Evolutionary conservation across 768 basidiomycete genomes (phyloP).

Genomic region (Udeniomyces megalosporus): DNA sequence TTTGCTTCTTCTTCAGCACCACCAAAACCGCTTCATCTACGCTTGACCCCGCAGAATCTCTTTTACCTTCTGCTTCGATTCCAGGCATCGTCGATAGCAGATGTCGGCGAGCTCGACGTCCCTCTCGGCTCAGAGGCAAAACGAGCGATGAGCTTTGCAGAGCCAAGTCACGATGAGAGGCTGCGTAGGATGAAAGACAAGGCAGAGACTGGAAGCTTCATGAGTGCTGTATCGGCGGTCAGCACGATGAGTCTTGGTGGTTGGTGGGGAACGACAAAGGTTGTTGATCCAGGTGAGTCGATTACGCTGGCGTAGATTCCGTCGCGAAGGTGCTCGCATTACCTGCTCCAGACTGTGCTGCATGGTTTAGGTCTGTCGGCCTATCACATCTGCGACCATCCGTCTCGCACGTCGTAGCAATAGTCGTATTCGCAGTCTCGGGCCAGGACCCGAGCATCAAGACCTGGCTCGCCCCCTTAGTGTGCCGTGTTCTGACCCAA

Average conservation of each 20-base stretch:
- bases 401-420: too few species aligned
- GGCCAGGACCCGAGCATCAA: too few species aligned
- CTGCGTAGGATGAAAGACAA: slow-evolving; percentile 35
- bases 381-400: too few species aligned
- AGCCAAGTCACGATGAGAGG: slow-evolving; percentile 28
- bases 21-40: slow-evolving; percentile 47
- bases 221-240: slow-evolving; percentile 3
- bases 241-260: slow-evolving; percentile 12
- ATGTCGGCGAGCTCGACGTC: slow-evolving; percentile 65
- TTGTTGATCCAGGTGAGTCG: slow-evolving; percentile 10
- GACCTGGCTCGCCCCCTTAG: too few species aligned
- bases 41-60: slow-evolving; percentile 62
- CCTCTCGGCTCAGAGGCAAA: slow-evolving; percentile 49
- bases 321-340: too few species aligned
- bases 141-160: slow-evolving; percentile 58
- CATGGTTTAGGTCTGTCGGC: too few species aligned
- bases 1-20: slow-evolving; percentile 30
- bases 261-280: slow-evolving; percentile 9
- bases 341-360: too few species aligned
- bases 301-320: too few species aligned
- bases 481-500: neutral
- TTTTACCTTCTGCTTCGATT: slow-evolving; percentile 78
- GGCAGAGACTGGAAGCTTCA: slow-evolving; percentile 40
- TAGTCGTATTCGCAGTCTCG: too few species aligned
- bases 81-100: slow-evolving; percentile 52